A percentile compares a stretch with the other conserved stretches of the same genome.
phyloP scores from a whole-genome alignment of 495 filamentous ascomycete species.

The Annulohypoxylon bovei region DNA sequence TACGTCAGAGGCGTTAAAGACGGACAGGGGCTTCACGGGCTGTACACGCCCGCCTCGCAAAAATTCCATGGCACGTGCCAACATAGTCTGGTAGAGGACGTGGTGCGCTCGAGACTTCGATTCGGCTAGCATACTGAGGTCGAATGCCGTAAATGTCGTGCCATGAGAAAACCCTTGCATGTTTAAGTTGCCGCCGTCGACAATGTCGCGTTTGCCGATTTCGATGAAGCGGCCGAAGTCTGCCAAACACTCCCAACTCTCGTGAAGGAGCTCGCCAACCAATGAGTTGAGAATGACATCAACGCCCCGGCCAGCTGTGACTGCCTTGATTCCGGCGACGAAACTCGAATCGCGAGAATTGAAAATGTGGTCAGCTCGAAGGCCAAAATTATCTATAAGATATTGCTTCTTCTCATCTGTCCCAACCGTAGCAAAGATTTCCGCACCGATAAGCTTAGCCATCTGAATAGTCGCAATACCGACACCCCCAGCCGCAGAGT shows the following conservation, averaged over 20 bases:
- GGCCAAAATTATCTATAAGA: constrained; percentile 52
- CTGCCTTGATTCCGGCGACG: constrained; percentile 49
- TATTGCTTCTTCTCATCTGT: constrained; percentile 51
- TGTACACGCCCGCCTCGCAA: constrained; percentile 15
- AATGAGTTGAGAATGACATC: constrained; percentile 67
- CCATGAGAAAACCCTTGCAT: constrained; percentile 46
- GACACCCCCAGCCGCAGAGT: constrained; percentile 60
- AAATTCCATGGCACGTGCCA: constrained; percentile 19
- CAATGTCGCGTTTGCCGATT: constrained; percentile 53
- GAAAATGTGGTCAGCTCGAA: constrained; percentile 60
- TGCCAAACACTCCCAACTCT: constrained; percentile 56
- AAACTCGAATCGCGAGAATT: constrained; percentile 48
- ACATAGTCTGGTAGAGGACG: not conserved
- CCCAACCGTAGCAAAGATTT: constrained; percentile 62
- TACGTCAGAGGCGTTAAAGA: constrained; percentile 50
- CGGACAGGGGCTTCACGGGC: constrained; percentile 42
- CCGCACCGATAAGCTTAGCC: constrained; percentile 55
- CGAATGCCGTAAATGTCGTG: constrained; percentile 42
- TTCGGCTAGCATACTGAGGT: constrained; percentile 33
- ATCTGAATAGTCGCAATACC: constrained; percentile 64
- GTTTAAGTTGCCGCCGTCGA: constrained; percentile 37
- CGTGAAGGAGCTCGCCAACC: constrained; percentile 58
- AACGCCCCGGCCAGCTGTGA: constrained; percentile 57
- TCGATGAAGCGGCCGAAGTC: constrained; percentile 64
- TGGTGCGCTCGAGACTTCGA: not conserved